Evolutionary conservation across 208 protist genomes (phyloP), one percentile per base, ranked within the genome.

Genomic region (Tritrichomonas musculus): DNA sequence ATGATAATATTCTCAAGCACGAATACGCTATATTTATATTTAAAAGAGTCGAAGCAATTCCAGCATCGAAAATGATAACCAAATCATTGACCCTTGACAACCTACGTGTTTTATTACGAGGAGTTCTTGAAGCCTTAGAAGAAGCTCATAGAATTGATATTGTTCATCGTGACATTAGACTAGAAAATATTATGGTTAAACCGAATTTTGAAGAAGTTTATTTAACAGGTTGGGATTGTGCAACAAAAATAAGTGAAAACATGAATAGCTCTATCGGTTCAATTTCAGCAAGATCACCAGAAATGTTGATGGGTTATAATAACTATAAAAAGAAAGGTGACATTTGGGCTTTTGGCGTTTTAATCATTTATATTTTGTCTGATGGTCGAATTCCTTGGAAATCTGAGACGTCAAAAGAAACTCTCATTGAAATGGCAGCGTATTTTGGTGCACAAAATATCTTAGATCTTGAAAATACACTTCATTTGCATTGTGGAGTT

Each of bases 131-230:
- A 53, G 73, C 73, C 20, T 25, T 82, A n/a, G 41, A 82, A 47
- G 73, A 33, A 50, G 73, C 73, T 50, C 73, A 82, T 30, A 50
- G 25, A 82, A 20, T 47, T 20, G 73, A 41, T 17, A 53, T 82
- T 50, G 73, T 82, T 82, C 73, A 82, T 44, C 9, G 73, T 53
- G 73, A 82, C 41, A n/a, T n/a, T n/a, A n/a, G n/a, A n/a, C n/a
- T n/a, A n/a, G n/a, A n/a, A n/a, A n/a, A n/a, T n/a, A n/a, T 82
- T 30, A 47, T 82, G 41, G 41, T 53, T 25, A 50, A 0, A 30
- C n/a, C 47, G n/a, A 36, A 82, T 53, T 36, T 82, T 1, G 30
- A 33, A 30, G 39, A 50, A 20, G 41, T 82, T n/a, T 50, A 33
- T 11, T 20, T 82, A 53, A 82, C 50, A n/a, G 73, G 50, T 50